These are phyloP conservation scores for Medicago arabica DNA, from an alignment of 306 rosid genomes.

Conservation along the genomic window DNA sequence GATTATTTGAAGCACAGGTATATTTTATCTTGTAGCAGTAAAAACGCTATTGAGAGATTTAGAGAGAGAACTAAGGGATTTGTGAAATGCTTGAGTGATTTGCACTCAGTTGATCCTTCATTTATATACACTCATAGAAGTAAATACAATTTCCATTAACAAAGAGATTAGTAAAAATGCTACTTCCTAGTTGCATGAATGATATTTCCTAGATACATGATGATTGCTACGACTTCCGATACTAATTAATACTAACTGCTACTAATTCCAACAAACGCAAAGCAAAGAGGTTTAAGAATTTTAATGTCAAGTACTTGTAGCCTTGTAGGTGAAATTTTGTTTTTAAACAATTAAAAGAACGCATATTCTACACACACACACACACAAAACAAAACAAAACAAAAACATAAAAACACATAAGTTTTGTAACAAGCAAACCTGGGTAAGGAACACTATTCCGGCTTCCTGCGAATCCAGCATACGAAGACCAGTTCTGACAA, in stretches of 20 bases:
- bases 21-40: not conserved
- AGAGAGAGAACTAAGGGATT: not conserved
- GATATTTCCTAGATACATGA: not conserved
- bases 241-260: not conserved
- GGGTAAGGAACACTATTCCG: conserved; percentile 77
- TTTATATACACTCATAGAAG: not conserved
- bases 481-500: conserved; percentile 64
- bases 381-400: no score
- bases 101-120: not conserved
- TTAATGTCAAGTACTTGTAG: conserved; percentile 15
- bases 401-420: not conserved
- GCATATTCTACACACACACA: not conserved
- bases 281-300: not conserved
- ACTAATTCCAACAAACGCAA: not conserved
- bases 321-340: not conserved
- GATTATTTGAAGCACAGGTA: not conserved
- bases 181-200: not conserved
- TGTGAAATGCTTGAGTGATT: not conserved
- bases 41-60: not conserved
- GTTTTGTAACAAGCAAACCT: conserved; percentile 53
- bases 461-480: conserved; percentile 69
- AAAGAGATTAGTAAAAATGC: not conserved
- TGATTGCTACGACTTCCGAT: not conserved
- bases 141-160: not conserved
- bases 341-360: conserved; percentile 5